A percentile compares a stretch with the other conserved stretches of the same genome.
These are phyloP conservation scores for Malus domestica DNA, from an alignment of 306 rosid species.

Conservation along the genomic window DNA sequence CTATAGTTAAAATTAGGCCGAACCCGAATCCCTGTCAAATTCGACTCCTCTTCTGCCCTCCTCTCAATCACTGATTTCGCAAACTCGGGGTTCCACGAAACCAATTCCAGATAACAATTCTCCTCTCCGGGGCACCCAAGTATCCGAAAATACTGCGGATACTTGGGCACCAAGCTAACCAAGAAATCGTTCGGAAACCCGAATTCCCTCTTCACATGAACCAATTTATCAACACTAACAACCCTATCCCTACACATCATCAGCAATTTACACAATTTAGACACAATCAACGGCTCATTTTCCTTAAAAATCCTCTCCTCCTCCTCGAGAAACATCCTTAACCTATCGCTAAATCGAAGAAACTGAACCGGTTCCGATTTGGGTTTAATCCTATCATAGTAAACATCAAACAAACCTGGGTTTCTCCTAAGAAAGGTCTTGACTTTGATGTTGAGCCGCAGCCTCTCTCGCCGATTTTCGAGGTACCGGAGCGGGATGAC, in stretches of 20 bases:
- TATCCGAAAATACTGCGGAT: conserved; percentile 61
- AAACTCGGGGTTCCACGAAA: conserved; percentile 58
- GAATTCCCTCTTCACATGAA: conserved; percentile 77
- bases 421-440: conserved; percentile 44
- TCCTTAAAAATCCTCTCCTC: conserved; percentile 36
- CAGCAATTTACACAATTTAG: conserved; percentile 66
- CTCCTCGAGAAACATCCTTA: conserved; percentile 42
- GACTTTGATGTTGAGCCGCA: conserved; percentile 44
- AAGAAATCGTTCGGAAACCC: conserved; percentile 83
- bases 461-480: conserved; percentile 63
- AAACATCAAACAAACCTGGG: conserved; percentile 61
- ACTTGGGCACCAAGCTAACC: conserved; percentile 70
- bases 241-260: conserved; percentile 70
- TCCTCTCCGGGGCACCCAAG: conserved; percentile 63
- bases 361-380: conserved; percentile 55
- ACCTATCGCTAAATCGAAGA: conserved; percentile 37
- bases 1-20: conserved; percentile 64
- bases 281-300: conserved; percentile 48
- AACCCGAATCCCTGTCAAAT: conserved; percentile 48
- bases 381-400: conserved; percentile 63
- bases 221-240: conserved; percentile 70
- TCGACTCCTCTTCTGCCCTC: conserved; percentile 67
- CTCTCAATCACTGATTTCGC: conserved; percentile 70
- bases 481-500: conserved; percentile 53
- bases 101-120: conserved; percentile 60